Conservation (phyloP, 805 yeast species). For the Nakazawaea sp. region DNA sequence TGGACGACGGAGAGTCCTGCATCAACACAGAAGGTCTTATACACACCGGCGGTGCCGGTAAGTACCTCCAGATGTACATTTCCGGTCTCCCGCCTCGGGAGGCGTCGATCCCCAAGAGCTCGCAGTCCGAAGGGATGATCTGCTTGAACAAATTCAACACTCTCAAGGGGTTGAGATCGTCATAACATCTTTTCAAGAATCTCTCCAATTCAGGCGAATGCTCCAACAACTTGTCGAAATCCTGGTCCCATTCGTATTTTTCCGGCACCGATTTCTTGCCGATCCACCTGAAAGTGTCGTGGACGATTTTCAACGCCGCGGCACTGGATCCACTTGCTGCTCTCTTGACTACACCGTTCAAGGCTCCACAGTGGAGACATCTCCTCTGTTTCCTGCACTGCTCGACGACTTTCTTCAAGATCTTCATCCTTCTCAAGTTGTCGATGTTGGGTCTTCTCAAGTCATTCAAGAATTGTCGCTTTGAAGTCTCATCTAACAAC, state of each 20-base stretch:
- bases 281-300: slow-evolving; percentile 92
- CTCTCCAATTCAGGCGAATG: slow-evolving; percentile 85
- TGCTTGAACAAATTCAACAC: slow-evolving; percentile 84
- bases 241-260: slow-evolving; percentile 80
- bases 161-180: slow-evolving; percentile 89
- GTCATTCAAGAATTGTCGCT: slow-evolving; percentile 66
- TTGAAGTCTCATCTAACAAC: slow-evolving; percentile 65
- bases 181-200: slow-evolving; percentile 80
- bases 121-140: slow-evolving; percentile 83
- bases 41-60: slow-evolving; percentile 99
- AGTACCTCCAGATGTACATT: slow-evolving; percentile 92
- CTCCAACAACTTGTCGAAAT: slow-evolving; percentile 66
- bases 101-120: slow-evolving; percentile 84
- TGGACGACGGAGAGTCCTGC: slow-evolving; percentile 83
- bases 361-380: slow-evolving; percentile 78
- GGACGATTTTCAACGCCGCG: slow-evolving; percentile 91
- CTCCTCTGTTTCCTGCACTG: slow-evolving; percentile 95
- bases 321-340: slow-evolving; percentile 90
- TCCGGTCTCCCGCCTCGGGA: slow-evolving; percentile 90
- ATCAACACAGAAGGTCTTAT: slow-evolving; percentile 94
- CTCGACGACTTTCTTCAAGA: slow-evolving; percentile 73
- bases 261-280: slow-evolving; percentile 88
- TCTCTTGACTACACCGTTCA: slow-evolving; percentile 95
- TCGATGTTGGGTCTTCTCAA: slow-evolving; percentile 84
- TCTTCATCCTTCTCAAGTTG: slow-evolving; percentile 86